Base-by-base conservation (phyloP, 352 stramenopile species). In the Globisporangium apiculatum region DNA sequence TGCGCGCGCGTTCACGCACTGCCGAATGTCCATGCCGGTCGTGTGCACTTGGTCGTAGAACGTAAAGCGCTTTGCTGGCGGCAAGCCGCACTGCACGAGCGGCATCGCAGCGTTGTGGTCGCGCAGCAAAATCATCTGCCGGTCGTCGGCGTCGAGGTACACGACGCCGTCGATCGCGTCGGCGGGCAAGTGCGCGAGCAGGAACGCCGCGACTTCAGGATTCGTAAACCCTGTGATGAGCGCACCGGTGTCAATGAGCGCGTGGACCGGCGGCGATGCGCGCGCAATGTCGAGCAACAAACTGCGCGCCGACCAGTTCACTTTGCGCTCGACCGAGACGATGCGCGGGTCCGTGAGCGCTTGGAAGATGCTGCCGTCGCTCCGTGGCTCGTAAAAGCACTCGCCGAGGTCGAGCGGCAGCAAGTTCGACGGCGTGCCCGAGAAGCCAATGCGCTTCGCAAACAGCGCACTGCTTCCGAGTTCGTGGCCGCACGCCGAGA, bases 391-490 rank as follows among this genome's bases (percentile, higher is more conserved):
- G 62, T 99, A 99, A 58, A 97, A 93, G 62, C 97, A 99, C 55
- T 97, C 92, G 36, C 97, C 97, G 53, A 99, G 72, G 80, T 99
- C 97, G 74, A 99, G 94, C 15, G 98, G 98, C 15, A 99, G 69
- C 47, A 99, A 71, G 73, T 99, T 98, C 55, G 94, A 99, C 15
- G 98, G 97, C 5, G 98, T 99, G 55, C 98, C 98, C 51, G 93
- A 99, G 71, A 99, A 99, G 1, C 97, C 98, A 53, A 99, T 94
- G 35, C 97, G 88, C 53, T 94, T 91, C 17, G 89, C 87, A 73
- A 99, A 99, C 14, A 99, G 64, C 65, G 98, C 98, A 60, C 98
- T 91, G 54, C 97, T 97, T 15, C 98, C 98, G 50, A 99, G 82
- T 66, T 99, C 98, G 79, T 99, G 97, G 3, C 98, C 98, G 67